A percentile compares a stretch with the other conserved stretches of the same genome.
Conservation (phyloP, 2,329 filamentous ascomycete species). For the Shiraia bambusicola region DNA sequence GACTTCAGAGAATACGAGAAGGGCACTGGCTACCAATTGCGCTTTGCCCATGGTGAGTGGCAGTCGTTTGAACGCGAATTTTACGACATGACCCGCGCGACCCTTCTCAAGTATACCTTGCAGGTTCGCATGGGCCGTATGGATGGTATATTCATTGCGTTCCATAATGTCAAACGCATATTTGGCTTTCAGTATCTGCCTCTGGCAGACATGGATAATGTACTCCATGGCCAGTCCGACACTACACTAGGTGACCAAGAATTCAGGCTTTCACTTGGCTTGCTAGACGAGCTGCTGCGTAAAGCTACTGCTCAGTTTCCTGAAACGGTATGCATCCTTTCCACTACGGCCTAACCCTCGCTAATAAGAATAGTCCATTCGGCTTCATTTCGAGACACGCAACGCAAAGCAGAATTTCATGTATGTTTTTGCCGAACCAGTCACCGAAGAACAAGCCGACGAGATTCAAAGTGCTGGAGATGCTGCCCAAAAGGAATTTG, state of each 20-base stretch:
- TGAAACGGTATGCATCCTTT: constrained; percentile 50
- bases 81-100: constrained; percentile 92
- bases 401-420: constrained; percentile 64
- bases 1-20: constrained; percentile 70
- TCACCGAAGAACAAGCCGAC: constrained; percentile 70
- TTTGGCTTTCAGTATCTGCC: constrained; percentile 97
- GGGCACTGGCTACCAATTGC: constrained; percentile 85
- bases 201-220: constrained; percentile 81
- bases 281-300: constrained; percentile 79
- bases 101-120: constrained; percentile 93
- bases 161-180: constrained; percentile 90
- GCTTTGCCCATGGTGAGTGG: constrained; percentile 70
- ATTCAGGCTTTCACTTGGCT: constrained; percentile 75
- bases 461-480: constrained; percentile 70
- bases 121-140: constrained; percentile 97
- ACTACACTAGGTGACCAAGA: constrained; percentile 73
- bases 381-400: constrained; percentile 80
- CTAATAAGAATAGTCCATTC: constrained; percentile 58
- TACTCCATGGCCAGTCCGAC: constrained; percentile 77
- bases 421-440: constrained; percentile 88
- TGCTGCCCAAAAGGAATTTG: constrained; percentile 67
- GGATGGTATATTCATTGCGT: constrained; percentile 98
- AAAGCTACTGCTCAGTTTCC: constrained; percentile 75
- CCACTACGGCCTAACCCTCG: not conserved
- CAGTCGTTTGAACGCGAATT: constrained; percentile 95